Evolutionary conservation across 164 flowering plant species (phyloP), one percentile per base, ranked within the genome.

Genomic region (Malania oleifera): DNA sequence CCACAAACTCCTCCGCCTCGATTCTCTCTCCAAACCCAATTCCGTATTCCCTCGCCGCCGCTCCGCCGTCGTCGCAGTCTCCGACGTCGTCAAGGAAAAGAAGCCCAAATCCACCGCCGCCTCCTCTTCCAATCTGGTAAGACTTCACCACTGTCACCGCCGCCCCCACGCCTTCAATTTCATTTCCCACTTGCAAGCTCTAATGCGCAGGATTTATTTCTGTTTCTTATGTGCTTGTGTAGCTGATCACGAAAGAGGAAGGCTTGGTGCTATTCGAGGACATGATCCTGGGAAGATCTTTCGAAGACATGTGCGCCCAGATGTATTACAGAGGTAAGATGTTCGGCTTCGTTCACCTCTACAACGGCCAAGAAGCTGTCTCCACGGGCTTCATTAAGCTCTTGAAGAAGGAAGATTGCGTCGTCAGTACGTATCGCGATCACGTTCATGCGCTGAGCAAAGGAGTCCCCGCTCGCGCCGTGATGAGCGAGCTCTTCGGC

Each of bases 271-370:
- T 92, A 14, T 85, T 81, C 41, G 95, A 89, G 58, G 96, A 89
- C 67, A 82, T 92, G 95, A 22, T 80, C 13, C 59, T 92, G 67
- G 96, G 98, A 1, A 80, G 98, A 63, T 28, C 78, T 12, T 91
- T 89, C 38, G 96, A 91, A 72, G 98, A 91, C 67, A 91, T 89
- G 98, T 91, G 98, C 65, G 96, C 96, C 3, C 96, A 91, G 77
- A 91, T 91, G 98, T 91, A 91, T 48, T 91, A 91, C 71, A 79
- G 98, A 60, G 98, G 98, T 3, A 91, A 91, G 60, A 88, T 91
- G 96, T 88, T 86, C 64, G 98, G 98, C 5, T 91, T 91, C 64
- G 98, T 91, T 31, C 98, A 91, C 60, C 79, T 88, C 49, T 91
- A 91, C 80, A 91, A 88, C 44, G 96, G 96, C 25, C 98, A 91